Evolutionary conservation across 352 stramenopile species (phyloP).

Genomic region (Pythium folliculosum): DNA sequence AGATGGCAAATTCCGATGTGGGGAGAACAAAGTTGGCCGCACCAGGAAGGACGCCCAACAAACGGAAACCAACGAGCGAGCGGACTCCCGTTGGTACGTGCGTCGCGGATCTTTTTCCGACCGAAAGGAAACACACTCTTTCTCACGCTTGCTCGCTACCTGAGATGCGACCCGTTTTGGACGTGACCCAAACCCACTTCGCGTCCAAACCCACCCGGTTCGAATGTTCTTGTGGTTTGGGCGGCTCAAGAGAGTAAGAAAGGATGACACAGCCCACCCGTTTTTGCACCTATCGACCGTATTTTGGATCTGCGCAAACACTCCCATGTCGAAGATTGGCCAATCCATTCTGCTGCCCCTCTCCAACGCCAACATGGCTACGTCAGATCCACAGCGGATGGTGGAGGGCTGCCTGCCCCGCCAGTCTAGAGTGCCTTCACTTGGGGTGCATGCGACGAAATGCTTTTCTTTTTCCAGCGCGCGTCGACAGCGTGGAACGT

Average conservation of each 20-base stretch:
- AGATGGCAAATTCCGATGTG: slow-evolving; percentile 46
- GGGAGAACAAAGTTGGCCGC: neutral
- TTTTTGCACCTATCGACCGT: slow-evolving; percentile 2
- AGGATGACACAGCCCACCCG: slow-evolving; percentile 11
- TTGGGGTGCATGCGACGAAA: neutral
- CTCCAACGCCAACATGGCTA: neutral
- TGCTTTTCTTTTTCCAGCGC: neutral
- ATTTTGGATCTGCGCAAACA: slow-evolving; percentile 22
- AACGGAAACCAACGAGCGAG: neutral
- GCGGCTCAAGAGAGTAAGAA: too few species aligned
- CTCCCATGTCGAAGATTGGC: slow-evolving; percentile 28
- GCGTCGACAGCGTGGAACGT: neutral
- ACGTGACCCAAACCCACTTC: slow-evolving; percentile 2
- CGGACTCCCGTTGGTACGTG: neutral
- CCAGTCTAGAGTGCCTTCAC: neutral
- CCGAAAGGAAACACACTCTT: slow-evolving; percentile 15
- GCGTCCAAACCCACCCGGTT: slow-evolving; percentile 7
- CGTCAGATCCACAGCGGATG: slow-evolving; percentile 4
- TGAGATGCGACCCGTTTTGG: slow-evolving; percentile 17
- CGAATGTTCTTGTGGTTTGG: slow-evolving; percentile 27
- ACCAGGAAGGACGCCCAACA: slow-evolving; percentile 1
- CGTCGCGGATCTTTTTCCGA: slow-evolving; percentile 18
- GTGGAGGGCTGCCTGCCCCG: neutral
- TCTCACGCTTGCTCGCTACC: neutral
- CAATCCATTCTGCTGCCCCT: slow-evolving; percentile 17